phyloP scores from a whole-genome alignment of 192 early-diverging fungal species.

The Mortierella hygrophila region DNA sequence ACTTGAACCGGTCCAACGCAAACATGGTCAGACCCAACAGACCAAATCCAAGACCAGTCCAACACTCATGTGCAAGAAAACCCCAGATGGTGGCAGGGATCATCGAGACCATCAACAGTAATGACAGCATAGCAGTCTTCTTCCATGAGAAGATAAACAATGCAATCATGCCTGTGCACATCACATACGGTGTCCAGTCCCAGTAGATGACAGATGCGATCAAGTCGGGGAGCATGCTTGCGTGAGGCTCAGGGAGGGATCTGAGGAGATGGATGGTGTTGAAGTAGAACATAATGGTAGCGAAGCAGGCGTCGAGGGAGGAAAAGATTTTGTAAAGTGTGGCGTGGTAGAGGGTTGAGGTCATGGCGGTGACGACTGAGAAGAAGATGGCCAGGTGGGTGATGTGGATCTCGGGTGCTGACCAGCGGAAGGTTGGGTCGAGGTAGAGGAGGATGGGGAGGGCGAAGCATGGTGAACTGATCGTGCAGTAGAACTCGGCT shows the following conservation, averaged over 20 bases:
- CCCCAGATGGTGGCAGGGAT: conserved; percentile 54
- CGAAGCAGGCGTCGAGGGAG: conserved; percentile 59
- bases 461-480: conserved; percentile 65
- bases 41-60: conserved; percentile 39
- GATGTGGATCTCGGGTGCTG: conserved; percentile 46
- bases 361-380: conserved; percentile 49
- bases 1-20: conserved; percentile 42
- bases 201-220: conserved; percentile 31
- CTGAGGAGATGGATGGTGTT: conserved; percentile 41
- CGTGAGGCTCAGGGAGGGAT: conserved; percentile 35
- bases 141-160: conserved; percentile 53
- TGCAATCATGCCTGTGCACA: conserved; percentile 21
- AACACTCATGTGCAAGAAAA: conserved; percentile 39
- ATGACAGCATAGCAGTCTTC: conserved; percentile 51
- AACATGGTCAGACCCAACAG: conserved; percentile 44
- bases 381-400: conserved; percentile 54
- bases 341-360: conserved; percentile 61
- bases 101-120: conserved; percentile 53
- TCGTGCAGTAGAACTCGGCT: conserved; percentile 67
- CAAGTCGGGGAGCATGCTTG: conserved; percentile 29
- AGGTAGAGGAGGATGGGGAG: conserved; percentile 60
- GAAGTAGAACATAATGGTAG: conserved; percentile 57
- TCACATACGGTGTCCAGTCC: conserved; percentile 37
- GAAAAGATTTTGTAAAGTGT: conserved; percentile 62
- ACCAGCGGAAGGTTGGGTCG: conserved; percentile 38